Base-by-base conservation (phyloP, 2,329 filamentous ascomycete species). In the Dothistroma pini region DNA sequence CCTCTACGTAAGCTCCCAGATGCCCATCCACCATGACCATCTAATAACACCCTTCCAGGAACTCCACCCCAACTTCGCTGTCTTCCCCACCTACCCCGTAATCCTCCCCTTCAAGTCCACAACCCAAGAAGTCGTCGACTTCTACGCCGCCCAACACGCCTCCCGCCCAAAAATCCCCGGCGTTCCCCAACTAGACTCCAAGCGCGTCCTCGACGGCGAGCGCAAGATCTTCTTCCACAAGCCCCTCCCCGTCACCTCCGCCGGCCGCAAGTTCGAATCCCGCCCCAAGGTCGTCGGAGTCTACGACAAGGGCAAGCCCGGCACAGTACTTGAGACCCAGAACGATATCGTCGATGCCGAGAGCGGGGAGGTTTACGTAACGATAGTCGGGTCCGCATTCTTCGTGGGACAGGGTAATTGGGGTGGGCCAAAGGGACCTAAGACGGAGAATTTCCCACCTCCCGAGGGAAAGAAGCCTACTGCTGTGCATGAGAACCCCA, bases 51-150 rank as follows among this genome's bases (percentile, higher is more conserved):
- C 22, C 4, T 44, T 21, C 47, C 66, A 93, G 90, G 93, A 97
- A 78, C 84, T 96, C 56, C 88, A 96, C 75, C 91, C 92, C 51
- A 83, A 89, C 61, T 97, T 97, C 75, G 78, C 88, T 63, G 89
- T 90, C 70, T 97, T 97, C 77, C 93, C 93, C 19, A 96, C 92
- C 49, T 96, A 96, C 76, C 86, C 91, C 21, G 83, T 93, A 67
- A 85, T 95, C 71, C 86, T 96, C 49, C 86, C 89, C 47, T 96
- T 96, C 84, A 96, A 96, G 78, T 84, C 86, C 69, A 85, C 84
- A 61, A 81, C 85, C 56, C 84, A 87, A 70, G 91, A 96, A 71
- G 65, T 67, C 51, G 54, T 68, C 69, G 90, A 95, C 80, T 96
- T 96, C 79, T 93, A 93, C 77, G 86, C 87, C 55, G 79, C 86